Percentiles rank a stretch among this genome's conserved stretches.
Evolutionary conservation across 140 eudicot species (phyloP).

Genomic region (Cichorium intybus): DNA sequence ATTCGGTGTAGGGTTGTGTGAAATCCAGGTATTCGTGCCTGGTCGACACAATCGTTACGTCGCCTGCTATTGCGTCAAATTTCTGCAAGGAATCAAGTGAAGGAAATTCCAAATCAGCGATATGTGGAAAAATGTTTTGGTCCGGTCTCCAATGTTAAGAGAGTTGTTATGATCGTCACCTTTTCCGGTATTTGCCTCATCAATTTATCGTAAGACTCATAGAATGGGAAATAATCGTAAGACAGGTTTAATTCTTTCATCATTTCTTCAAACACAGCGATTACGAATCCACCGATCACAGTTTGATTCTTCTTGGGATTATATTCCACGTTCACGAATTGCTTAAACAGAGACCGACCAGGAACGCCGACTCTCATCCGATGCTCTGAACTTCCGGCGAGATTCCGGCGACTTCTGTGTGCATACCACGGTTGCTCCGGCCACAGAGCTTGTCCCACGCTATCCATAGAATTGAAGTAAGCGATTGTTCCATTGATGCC

Average conservation of each 20-base stretch:
- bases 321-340: conserved; percentile 32
- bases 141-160: too few species aligned
- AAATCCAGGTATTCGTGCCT: conserved; percentile 37
- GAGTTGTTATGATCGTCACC: neutral
- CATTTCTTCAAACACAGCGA: conserved; percentile 47
- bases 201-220: conserved; percentile 39
- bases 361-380: conserved; percentile 54
- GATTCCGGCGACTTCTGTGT: conserved; percentile 18
- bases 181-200: conserved; percentile 30
- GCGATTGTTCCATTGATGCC: conserved; percentile 8
- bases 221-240: conserved; percentile 33
- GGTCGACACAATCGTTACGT: conserved; percentile 38
- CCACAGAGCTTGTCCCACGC: conserved; percentile 29
- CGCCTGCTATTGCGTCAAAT: conserved; percentile 43
- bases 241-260: conserved; percentile 35
- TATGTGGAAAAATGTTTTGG: conserved; percentile 14
- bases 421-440: conserved; percentile 30
- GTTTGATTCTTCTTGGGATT: conserved; percentile 16
- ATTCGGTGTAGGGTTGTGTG: conserved; percentile 51
- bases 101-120: neutral
- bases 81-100: conserved; percentile 18
- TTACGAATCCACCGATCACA: conserved; percentile 35
- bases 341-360: conserved; percentile 34
- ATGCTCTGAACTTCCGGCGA: conserved; percentile 22
- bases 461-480: conserved; percentile 21